Percentiles rank a stretch among this genome's conserved stretches.
Conservation (phyloP, 306 rosid species). For the Prunus fruticosa region DNA sequence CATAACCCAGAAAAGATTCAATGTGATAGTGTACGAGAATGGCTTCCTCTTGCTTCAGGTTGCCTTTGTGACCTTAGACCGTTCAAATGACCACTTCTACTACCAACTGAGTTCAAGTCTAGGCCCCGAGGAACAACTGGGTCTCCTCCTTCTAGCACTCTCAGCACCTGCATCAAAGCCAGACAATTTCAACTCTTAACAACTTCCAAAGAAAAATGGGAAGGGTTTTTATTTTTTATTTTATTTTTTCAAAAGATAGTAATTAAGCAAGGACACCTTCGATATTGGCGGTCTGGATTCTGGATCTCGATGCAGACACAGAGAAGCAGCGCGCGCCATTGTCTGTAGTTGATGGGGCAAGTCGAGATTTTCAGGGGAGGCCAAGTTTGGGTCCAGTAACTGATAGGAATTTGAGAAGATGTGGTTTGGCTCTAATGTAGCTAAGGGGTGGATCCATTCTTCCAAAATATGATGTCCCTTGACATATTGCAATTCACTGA, state of each 20-base stretch:
- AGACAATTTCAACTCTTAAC: constrained; percentile 13
- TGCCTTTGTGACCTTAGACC: constrained; percentile 47
- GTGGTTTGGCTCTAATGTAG: constrained; percentile 49
- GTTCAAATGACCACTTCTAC: constrained; percentile 71
- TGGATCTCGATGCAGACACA: constrained; percentile 79
- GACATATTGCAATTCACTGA: constrained; percentile 51
- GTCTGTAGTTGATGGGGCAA: constrained; percentile 67
- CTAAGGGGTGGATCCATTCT: constrained; percentile 58
- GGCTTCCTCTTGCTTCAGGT: constrained; percentile 48
- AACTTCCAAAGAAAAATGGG: background rate
- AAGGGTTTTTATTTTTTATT: background rate
- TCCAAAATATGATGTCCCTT: constrained; percentile 47
- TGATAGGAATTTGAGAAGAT: constrained; percentile 48
- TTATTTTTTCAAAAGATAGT: background rate
- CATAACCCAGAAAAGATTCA: constrained; percentile 23
- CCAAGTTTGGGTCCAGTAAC: constrained; percentile 55
- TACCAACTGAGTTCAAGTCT: constrained; percentile 63
- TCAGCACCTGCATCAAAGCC: constrained; percentile 53
- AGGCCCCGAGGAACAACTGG: constrained; percentile 52
- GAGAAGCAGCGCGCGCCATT: constrained; percentile 78
- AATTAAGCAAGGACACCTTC: constrained; percentile 48
- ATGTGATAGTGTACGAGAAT: constrained; percentile 82
- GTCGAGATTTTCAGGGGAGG: constrained; percentile 49
- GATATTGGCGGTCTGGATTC: constrained; percentile 83
- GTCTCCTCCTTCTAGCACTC: constrained; percentile 88